These are phyloP conservation scores for Pseudoperonospora humuli DNA, from an alignment of 352 stramenopile genomes.

Conservation along the genomic window DNA sequence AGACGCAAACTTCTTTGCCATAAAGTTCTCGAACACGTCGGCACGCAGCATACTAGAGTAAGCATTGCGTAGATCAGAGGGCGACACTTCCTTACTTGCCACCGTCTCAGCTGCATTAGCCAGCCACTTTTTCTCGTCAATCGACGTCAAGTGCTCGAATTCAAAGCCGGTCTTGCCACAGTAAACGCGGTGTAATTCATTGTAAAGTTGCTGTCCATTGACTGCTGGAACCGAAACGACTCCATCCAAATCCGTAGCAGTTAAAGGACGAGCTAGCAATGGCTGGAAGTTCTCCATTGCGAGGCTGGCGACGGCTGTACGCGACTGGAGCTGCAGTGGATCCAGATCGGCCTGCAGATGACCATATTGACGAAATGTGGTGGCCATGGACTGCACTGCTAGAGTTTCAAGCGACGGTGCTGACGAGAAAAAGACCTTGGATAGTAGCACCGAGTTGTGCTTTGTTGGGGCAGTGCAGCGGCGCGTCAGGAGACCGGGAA, in stretches of 20 bases:
- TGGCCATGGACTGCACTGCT: constrained; percentile 58
- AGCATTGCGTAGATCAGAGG: constrained; percentile 65
- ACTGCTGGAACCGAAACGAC: constrained; percentile 19
- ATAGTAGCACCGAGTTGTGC: constrained; percentile 1
- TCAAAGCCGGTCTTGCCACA: constrained; percentile 78
- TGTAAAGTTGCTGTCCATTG: constrained; percentile 47
- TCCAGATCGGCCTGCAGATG: constrained; percentile 73
- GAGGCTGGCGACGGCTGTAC: constrained; percentile 29
- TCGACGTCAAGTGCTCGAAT: constrained; percentile 61
- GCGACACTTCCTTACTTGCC: constrained; percentile 31
- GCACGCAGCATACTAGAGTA: constrained; percentile 75
- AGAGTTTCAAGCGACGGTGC: constrained; percentile 51
- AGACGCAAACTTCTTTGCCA: constrained; percentile 77
- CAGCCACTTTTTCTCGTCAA: constrained; percentile 64
- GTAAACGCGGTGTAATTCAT: constrained; percentile 52
- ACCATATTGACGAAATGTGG: constrained; percentile 62
- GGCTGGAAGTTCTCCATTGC: constrained; percentile 38
- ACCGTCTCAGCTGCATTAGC: constrained; percentile 45
- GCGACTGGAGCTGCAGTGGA: constrained; percentile 40
- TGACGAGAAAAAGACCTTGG: constrained; percentile 22
- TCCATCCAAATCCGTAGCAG: constrained; percentile 12
- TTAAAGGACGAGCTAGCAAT: constrained; percentile 28
- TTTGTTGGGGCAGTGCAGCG: constrained; percentile 19
- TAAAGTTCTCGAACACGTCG: constrained; percentile 81
- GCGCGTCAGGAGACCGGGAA: constrained; percentile 28